phyloP scores from a whole-genome alignment of 1,284 basidiomycete genomes.

The Ustilago xerochloae region DNA sequence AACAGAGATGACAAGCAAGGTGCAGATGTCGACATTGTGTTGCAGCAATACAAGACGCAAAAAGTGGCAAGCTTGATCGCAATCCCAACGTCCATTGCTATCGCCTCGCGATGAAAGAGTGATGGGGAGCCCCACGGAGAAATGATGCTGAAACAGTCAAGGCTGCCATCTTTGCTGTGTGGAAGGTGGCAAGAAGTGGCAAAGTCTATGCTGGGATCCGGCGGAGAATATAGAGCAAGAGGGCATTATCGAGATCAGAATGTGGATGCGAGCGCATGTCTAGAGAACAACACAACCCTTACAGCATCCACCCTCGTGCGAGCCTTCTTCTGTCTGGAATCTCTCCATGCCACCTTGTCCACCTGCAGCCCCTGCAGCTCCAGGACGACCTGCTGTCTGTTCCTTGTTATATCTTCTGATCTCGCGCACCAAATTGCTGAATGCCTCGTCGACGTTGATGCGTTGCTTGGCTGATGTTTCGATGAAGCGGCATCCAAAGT shows the following conservation, averaged over 20 bases:
- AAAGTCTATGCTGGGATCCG: slow-evolving; percentile 26
- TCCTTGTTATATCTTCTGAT: slow-evolving; percentile 91
- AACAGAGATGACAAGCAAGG: neutral
- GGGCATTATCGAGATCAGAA: neutral
- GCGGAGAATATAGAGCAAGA: neutral
- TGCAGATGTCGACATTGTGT: neutral
- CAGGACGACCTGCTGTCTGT: slow-evolving; percentile 63
- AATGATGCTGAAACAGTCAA: neutral
- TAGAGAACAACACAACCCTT: slow-evolving; percentile 56
- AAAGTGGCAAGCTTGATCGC: neutral
- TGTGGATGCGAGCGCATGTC: neutral
- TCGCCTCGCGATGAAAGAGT: neutral
- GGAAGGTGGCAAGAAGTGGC: neutral
- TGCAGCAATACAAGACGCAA: neutral
- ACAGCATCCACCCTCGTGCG: slow-evolving; percentile 55
- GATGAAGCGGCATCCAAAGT: slow-evolving; percentile 96
- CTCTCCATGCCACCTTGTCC: slow-evolving; percentile 55
- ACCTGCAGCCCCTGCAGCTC: slow-evolving; percentile 53
- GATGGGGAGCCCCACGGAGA: neutral
- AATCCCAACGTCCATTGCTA: neutral
- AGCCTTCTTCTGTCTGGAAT: slow-evolving; percentile 52
- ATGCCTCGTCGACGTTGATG: slow-evolving; percentile 99
- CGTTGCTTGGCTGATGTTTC: slow-evolving; percentile 99
- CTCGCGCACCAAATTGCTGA: slow-evolving; percentile 93
- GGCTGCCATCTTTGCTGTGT: neutral